phyloP scores from a whole-genome alignment of 768 basidiomycete genomes.

The Kwoniella mangroviensis region DNA sequence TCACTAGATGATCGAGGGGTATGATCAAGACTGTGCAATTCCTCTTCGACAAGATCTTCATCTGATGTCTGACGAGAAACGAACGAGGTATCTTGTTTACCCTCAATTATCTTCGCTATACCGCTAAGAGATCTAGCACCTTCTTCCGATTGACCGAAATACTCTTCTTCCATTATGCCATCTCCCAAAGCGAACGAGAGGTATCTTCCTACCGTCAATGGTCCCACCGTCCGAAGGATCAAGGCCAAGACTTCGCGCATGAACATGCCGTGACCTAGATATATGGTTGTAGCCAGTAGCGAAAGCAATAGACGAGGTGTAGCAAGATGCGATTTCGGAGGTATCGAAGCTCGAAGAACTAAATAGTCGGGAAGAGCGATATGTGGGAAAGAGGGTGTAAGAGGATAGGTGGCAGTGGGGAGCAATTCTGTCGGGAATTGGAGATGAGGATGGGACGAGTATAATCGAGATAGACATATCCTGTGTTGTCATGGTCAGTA shows the following conservation, averaged over 20 bases:
- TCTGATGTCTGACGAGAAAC: constrained; percentile 15
- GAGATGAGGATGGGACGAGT: constrained; percentile 80
- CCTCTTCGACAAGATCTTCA: constrained; percentile 25
- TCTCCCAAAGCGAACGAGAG: constrained; percentile 80
- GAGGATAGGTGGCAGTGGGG: constrained; percentile 70
- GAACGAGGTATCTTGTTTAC: not conserved
- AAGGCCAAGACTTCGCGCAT: constrained; percentile 74
- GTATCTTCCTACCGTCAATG: constrained; percentile 75
- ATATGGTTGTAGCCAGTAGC: constrained; percentile 82
- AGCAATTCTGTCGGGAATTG: constrained; percentile 69
- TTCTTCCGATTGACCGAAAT: constrained; percentile 61
- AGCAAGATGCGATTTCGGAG: constrained; percentile 70
- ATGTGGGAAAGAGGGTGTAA: constrained; percentile 62
- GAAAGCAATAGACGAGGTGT: constrained; percentile 82
- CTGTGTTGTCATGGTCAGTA: constrained; percentile 57
- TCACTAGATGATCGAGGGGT: constrained; percentile 24
- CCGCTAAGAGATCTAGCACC: constrained; percentile 29
- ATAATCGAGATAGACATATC: constrained; percentile 82
- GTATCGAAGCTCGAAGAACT: constrained; percentile 54
- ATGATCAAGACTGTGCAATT: not conserved
- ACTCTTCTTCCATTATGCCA: constrained; percentile 62
- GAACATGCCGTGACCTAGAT: constrained; percentile 78
- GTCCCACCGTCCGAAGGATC: constrained; percentile 75
- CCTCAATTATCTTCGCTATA: constrained; percentile 10
- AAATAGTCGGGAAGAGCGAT: constrained; percentile 59